phyloP scores from a whole-genome alignment of 495 filamentous ascomycete genomes.

The Xylaria castorea region DNA sequence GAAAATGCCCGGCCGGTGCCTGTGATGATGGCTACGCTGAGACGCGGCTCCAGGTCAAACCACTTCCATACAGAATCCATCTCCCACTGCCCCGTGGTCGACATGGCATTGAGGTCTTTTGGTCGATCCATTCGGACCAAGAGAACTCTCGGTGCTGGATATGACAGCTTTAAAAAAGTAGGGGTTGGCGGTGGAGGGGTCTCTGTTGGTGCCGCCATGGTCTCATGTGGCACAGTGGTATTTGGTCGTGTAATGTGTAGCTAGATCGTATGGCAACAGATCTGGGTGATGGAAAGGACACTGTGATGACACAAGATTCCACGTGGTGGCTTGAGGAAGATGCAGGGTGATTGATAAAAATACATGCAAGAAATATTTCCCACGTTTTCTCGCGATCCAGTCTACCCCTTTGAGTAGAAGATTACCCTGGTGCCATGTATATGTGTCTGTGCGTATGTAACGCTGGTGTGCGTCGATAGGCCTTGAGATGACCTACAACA shows the following conservation, averaged over 20 bases:
- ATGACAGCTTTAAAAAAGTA: slow-evolving; percentile 36
- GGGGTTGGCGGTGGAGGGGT: slow-evolving; percentile 38
- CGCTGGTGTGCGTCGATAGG: background rate
- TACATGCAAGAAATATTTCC: slow-evolving; percentile 19
- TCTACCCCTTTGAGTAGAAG: background rate
- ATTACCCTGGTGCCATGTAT: slow-evolving; percentile 15
- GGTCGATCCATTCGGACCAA: slow-evolving; percentile 63
- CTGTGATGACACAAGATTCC: slow-evolving; percentile 1
- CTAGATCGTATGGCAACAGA: background rate
- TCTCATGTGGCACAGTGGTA: background rate
- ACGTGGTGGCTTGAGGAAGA: slow-evolving; percentile 12
- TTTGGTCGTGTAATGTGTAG: background rate
- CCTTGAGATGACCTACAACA: background rate
- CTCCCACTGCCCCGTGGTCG: slow-evolving; percentile 50
- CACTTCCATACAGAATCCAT: slow-evolving; percentile 53
- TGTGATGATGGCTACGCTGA: slow-evolving; percentile 60
- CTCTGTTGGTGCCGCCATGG: slow-evolving; percentile 32
- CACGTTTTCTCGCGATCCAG: slow-evolving; percentile 23
- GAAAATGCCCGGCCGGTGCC: slow-evolving; percentile 61
- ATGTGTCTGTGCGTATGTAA: background rate
- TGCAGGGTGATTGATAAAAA: background rate
- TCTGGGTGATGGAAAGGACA: background rate
- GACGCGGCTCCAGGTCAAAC: slow-evolving; percentile 54
- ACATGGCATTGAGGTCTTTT: slow-evolving; percentile 57
- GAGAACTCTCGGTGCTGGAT: slow-evolving; percentile 60